Conservation (phyloP, 1,139 yeast species). For the Kodamaea ohmeri region DNA sequence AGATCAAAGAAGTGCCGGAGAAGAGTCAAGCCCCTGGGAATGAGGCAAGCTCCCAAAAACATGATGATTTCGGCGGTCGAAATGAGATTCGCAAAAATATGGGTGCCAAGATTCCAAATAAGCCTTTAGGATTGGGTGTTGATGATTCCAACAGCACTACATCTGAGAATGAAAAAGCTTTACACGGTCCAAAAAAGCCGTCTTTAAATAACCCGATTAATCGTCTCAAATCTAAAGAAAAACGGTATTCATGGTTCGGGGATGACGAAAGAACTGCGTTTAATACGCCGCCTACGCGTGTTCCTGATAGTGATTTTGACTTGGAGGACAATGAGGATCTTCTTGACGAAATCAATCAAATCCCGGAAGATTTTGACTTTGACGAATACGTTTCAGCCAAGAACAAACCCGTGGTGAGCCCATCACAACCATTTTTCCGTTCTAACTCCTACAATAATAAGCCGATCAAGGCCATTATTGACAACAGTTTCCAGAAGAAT, state of each 20-base stretch:
- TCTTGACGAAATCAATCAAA: conserved; percentile 52
- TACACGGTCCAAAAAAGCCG: too few species aligned
- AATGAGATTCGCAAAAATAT: too few species aligned
- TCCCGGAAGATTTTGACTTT: conserved; percentile 62
- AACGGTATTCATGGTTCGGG: conserved; percentile 37
- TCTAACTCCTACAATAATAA: conserved; percentile 40
- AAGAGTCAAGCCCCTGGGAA: too few species aligned
- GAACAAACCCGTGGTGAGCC: background rate
- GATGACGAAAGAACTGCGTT: conserved; percentile 30
- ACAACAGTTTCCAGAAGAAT: conserved; percentile 29
- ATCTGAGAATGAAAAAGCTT: too few species aligned
- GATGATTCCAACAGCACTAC: too few species aligned
- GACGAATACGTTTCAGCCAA: conserved; percentile 25
- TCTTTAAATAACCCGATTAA: background rate
- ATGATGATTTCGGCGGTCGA: too few species aligned
- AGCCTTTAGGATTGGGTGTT: too few species aligned
- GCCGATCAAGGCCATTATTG: conserved; percentile 31
- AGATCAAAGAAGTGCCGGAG: too few species aligned
- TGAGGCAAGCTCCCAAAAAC: too few species aligned
- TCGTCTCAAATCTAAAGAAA: conserved; percentile 1
- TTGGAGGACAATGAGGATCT: conserved; percentile 33
- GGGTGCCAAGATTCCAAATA: too few species aligned
- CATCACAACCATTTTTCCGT: conserved; percentile 18
- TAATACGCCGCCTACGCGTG: conserved; percentile 9
- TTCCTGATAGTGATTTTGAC: conserved; percentile 3